Evolutionary conservation across 1,284 basidiomycete genomes (phyloP), one percentile per base, ranked within the genome.

Genomic region (Cryptococcus sp.): DNA sequence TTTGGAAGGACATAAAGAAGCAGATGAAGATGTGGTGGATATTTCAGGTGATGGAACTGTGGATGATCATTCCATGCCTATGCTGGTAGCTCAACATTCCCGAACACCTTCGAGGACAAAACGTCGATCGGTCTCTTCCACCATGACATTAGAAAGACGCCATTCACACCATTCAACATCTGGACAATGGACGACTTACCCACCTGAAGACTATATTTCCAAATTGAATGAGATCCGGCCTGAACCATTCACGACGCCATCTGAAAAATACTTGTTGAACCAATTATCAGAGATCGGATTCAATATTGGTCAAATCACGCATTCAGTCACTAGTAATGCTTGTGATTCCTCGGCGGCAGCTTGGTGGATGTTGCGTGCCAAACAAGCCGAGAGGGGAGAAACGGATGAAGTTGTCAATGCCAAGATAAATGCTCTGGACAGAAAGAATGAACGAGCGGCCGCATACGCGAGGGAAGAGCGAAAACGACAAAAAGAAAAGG

Each of bases 331-430:
- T 43, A 87, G 82, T 23, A 84, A 97, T 73, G 94, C 96, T 0
- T 98, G 94, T 67, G 94, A 98, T 72, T 81, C 88, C 0, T 83
- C 87, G 5, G 88, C 91, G 10, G 91, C 93, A 1, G 77, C 91
- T 11, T 98, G 94, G 94, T 98, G 96, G 96, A 88, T 97, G 80
- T 77, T 98, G 46, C 85, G 87, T 9, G 85, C 88, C 70, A 85
- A 83, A 64, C 82, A 80, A 52, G 76, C 67, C 45, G 71, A 70
- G 55, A 66, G 66, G 21, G 67, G 73, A n/a, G 68, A 76, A 61
- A 70, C 63, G 36, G 67, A 74, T 36, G 67, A 70, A 21, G 61
- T 63, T 2, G 58, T 70, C 7, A 51, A 56, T n/a, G 64, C 63
- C 2, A 53, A 62, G 28, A 50, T 60, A 24, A 61, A 59, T 9